A percentile compares a stretch with the other conserved stretches of the same genome.
Conservation (phyloP, 768 basidiomycete genomes). For the Auricularia auricula-judae region DNA sequence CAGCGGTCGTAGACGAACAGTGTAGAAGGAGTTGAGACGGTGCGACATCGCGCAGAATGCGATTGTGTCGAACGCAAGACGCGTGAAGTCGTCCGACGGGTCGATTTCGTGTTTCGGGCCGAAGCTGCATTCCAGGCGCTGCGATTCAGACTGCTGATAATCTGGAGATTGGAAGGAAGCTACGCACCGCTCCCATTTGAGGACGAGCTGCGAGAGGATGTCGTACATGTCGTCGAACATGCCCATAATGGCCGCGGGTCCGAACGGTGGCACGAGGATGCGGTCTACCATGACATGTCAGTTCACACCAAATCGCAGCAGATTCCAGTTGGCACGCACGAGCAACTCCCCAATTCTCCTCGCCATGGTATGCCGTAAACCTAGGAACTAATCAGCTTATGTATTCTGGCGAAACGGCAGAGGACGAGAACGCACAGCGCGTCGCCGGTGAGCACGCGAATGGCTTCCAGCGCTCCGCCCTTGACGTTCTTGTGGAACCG, state of each 20-base stretch:
- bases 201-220: constrained; percentile 30
- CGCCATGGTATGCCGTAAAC: constrained; percentile 24
- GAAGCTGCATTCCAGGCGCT: constrained; percentile 20
- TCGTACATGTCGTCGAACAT: constrained; percentile 42
- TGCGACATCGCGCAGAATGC: constrained; percentile 31
- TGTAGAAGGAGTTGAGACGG: constrained; percentile 36
- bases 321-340: constrained; percentile 20
- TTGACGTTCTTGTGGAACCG: neutral
- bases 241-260: constrained; percentile 28
- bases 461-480: neutral
- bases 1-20: constrained; percentile 11
- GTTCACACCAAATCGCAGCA: neutral
- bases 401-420: neutral
- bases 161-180: neutral
- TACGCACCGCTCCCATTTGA: constrained; percentile 32
- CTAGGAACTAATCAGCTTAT: neutral
- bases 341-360: constrained; percentile 36
- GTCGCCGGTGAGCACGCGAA: neutral
- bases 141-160: neutral
- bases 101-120: constrained; percentile 31
- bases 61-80: constrained; percentile 37
- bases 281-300: constrained; percentile 13
- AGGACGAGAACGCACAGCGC: neutral
- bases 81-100: constrained; percentile 36
- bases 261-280: constrained; percentile 32